These are phyloP conservation scores for Sporothrix humicola DNA, from an alignment of 2,329 filamentous ascomycete genomes.

Conservation along the genomic window DNA sequence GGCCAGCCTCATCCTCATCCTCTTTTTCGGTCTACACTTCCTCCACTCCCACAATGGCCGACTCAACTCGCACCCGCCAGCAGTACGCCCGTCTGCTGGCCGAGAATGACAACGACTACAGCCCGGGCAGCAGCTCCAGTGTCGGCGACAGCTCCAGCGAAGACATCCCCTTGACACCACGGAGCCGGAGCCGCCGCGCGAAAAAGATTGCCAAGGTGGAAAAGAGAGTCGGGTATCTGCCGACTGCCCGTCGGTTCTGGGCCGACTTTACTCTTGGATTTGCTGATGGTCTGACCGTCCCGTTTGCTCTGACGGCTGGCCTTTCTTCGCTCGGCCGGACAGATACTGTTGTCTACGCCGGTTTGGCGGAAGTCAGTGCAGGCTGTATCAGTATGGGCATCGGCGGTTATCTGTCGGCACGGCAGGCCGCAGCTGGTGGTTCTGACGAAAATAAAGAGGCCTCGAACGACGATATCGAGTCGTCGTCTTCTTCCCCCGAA, in stretches of 20 bases:
- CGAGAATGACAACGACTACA: slow-evolving; percentile 11
- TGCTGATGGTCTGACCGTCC: slow-evolving; percentile 75
- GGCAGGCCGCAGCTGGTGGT: slow-evolving; percentile 33
- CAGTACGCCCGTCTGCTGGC: slow-evolving; percentile 23
- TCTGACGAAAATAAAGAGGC: slow-evolving; percentile 29
- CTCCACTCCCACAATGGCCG: neutral
- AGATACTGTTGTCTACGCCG: slow-evolving; percentile 69
- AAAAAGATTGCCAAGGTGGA: neutral
- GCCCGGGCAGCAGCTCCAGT: no score
- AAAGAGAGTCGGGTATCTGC: slow-evolving; percentile 31
- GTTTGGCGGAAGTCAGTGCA: slow-evolving; percentile 72
- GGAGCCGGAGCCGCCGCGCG: neutral
- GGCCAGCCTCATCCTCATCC: neutral
- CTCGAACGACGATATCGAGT: slow-evolving; percentile 26
- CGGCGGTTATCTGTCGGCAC: slow-evolving; percentile 69
- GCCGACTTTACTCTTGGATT: slow-evolving; percentile 74
- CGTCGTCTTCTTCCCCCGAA: neutral
- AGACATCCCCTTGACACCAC: slow-evolving; percentile 24
- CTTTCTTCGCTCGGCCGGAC: slow-evolving; percentile 65
- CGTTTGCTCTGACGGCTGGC: slow-evolving; percentile 75
- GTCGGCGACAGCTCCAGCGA: slow-evolving; percentile 29
- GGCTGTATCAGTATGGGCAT: slow-evolving; percentile 77
- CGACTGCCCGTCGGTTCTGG: slow-evolving; percentile 51
- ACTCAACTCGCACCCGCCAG: neutral
- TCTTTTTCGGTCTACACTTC: neutral